Conservation (phyloP, 208 protist genomes). For the Porcisia deanei region DNA sequence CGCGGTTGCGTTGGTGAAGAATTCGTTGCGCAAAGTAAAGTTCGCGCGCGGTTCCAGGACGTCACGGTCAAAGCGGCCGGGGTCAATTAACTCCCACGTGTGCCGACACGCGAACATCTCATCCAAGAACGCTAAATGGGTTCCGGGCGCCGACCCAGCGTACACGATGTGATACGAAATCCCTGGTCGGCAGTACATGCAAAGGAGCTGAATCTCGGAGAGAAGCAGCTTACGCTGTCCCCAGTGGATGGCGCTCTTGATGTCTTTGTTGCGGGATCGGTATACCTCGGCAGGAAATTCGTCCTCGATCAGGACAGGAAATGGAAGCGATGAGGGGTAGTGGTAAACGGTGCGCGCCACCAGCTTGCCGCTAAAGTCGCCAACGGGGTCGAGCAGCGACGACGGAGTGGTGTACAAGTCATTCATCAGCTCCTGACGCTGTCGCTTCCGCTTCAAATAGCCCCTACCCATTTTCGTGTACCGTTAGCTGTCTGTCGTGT, state of each 20-base stretch:
- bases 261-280: conserved; percentile 71
- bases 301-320: conserved; percentile 70
- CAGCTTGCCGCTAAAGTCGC: conserved; percentile 10
- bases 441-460: conserved; percentile 36
- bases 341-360: conserved; percentile 55
- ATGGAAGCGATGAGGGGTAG: conserved; percentile 75
- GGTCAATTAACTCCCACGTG: conserved; percentile 95
- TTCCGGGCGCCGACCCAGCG: conserved; percentile 94
- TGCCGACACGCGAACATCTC: conserved; percentile 83
- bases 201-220: conserved; percentile 95
- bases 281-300: conserved; percentile 83
- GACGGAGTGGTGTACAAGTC: conserved; percentile 15
- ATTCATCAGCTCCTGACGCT: conserved; percentile 32
- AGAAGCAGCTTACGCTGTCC: conserved; percentile 96
- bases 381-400: not conserved
- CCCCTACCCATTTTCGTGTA: conserved; percentile 11
- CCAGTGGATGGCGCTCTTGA: conserved; percentile 95
- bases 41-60: conserved; percentile 62
- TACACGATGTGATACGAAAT: conserved; percentile 94
- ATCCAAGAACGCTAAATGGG: conserved; percentile 92
- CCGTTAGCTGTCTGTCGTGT: not conserved
- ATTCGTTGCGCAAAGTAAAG: conserved; percentile 91
- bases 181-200: conserved; percentile 65
- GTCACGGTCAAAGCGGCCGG: conserved; percentile 85
- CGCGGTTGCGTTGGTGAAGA: conserved; percentile 94